Conservation (phyloP, 2,329 filamentous ascomycete genomes). For the Pseudogymnoascus sp. region DNA sequence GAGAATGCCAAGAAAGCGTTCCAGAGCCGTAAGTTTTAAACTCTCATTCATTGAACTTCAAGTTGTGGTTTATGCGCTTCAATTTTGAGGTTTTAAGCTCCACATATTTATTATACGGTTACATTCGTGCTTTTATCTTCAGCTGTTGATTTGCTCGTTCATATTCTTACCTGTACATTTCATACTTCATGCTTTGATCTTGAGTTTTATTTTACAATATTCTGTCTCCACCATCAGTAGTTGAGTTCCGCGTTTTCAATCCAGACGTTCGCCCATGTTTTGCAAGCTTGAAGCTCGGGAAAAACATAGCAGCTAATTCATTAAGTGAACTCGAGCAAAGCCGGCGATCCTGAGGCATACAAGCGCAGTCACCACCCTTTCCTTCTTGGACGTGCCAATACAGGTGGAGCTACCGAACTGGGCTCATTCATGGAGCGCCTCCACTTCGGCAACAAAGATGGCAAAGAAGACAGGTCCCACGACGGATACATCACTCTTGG, state of each 20-base stretch:
- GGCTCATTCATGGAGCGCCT: constrained; percentile 1
- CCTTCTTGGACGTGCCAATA: neutral
- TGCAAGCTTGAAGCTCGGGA: neutral
- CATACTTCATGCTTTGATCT: neutral
- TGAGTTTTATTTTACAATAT: neutral
- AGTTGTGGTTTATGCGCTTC: neutral
- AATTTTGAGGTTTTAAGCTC: neutral
- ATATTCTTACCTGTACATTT: neutral
- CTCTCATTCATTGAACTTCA: neutral
- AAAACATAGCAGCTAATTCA: neutral
- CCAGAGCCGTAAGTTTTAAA: neutral
- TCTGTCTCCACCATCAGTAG: neutral
- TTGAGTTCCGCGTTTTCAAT: neutral
- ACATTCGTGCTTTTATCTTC: neutral
- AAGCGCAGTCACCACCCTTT: neutral
- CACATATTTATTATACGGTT: neutral
- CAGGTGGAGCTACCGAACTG: neutral
- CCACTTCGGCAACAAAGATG: neutral
- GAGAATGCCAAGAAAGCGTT: neutral
- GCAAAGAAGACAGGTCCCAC: neutral
- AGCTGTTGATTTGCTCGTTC: neutral
- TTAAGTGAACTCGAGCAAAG: neutral
- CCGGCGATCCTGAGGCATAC: neutral
- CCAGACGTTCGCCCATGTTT: neutral
- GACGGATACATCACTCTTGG: neutral